Base-by-base conservation (phyloP, 139 green algal species). In the Penium margaritaceum region DNA sequence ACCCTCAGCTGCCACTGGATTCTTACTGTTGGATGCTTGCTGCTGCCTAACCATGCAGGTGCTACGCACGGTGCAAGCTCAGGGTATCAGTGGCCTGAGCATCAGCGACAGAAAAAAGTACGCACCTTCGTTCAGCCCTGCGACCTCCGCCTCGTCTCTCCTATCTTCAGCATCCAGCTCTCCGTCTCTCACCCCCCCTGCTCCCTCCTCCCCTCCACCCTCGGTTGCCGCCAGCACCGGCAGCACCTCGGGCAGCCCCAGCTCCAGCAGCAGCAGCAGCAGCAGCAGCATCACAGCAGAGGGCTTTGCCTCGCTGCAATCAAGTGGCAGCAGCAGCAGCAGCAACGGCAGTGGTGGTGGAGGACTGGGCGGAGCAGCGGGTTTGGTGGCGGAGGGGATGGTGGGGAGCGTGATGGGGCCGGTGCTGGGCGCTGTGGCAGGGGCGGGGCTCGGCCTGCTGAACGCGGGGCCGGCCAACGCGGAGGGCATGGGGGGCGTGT, bases 71-170 rank as follows among this genome's bases (percentile, higher is more conserved):
- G 72, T 79, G 19, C 44, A 73, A 30, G 34, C 38, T 6, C 9
- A 76, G 5, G 72, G 72, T 21, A 33, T 79, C 38, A 17, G 77
- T 29, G 65, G 21, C 5, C 64, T 79, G 3, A 37, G 14, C 32
- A 15, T 24, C 5, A 12, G 17, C 7, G 72, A 79, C 47, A 36
- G 72, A 5, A 44, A 53, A 29, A 79, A 69, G 64, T 79, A 79
- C 55, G 72, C 55, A 32, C 72, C 72, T 17, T 65, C 72, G 17
- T 21, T 44, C 5, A 24, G 33, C 14, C 62, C 62, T n/a, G 70
- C 12, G 35, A 4, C 15, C 37, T 14, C 17, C 21, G 36, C 38
- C 21, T n/a, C 9, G n/a, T n/a, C n/a, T n/a, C n/a, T n/a, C n/a
- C n/a, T n/a, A n/a, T n/a, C n/a, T n/a, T n/a, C n/a, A n/a, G n/a